A percentile compares a stretch with the other conserved stretches of the same genome.
These are phyloP conservation scores for Zygoascus hellenicus DNA, from an alignment of 1,139 yeast species.

Conservation along the genomic window DNA sequence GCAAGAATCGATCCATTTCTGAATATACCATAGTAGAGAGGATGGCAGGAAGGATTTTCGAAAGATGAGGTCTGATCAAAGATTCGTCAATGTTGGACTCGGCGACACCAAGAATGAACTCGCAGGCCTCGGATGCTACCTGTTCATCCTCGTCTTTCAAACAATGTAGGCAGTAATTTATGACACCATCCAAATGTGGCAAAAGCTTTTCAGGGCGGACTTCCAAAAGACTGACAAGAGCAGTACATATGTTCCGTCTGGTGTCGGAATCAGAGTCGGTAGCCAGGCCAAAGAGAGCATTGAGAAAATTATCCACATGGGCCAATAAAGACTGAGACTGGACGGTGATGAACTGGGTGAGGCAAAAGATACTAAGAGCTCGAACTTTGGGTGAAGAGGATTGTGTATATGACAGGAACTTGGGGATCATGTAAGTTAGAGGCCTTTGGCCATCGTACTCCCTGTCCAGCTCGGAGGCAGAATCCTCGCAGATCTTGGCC, in stretches of 20 bases:
- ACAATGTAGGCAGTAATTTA: constrained; percentile 77
- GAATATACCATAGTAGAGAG: constrained; percentile 83
- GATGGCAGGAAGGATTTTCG: constrained; percentile 63
- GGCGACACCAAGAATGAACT: constrained; percentile 73
- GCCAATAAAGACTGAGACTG: constrained; percentile 60
- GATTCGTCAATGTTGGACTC: constrained; percentile 46
- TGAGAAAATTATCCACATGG: constrained; percentile 60
- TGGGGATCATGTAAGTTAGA: constrained; percentile 58
- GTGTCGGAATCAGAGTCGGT: constrained; percentile 49
- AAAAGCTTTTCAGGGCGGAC: constrained; percentile 72
- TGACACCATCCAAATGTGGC: constrained; percentile 80
- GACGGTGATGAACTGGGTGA: constrained; percentile 69
- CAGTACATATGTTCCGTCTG: constrained; percentile 68
- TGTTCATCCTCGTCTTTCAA: constrained; percentile 63
- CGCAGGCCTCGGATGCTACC: constrained; percentile 89
- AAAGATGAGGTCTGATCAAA: constrained; percentile 45
- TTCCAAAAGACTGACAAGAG: constrained; percentile 70
- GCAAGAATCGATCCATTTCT: constrained; percentile 67
- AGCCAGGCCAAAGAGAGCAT: constrained; percentile 54
- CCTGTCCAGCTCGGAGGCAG: constrained; percentile 50
- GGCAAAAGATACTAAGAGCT: constrained; percentile 61
- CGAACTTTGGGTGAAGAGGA: constrained; percentile 46
- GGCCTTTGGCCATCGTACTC: constrained; percentile 66
- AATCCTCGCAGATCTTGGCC: constrained; percentile 84
- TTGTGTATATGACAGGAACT: constrained; percentile 48